Base-by-base conservation (phyloP, 192 early-diverging fungal species). In the Umbelopsis vinacea region DNA sequence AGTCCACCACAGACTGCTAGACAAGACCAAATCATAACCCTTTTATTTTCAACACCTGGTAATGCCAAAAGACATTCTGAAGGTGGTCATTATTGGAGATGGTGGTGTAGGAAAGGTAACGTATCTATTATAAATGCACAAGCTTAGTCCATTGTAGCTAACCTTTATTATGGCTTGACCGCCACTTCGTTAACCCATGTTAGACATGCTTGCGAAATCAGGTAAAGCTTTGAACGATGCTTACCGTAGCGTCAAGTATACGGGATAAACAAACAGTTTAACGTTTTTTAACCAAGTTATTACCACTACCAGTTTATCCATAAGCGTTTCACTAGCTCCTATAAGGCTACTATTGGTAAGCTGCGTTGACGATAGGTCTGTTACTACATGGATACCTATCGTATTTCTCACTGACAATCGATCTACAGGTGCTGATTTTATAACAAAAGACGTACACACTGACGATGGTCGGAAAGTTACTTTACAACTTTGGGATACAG, bases 261-360 rank as follows among this genome's bases (percentile, higher is more conserved):
- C 29, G 29, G 9, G 22, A 71, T n/a, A 52, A 35, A 67, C 24
- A 21, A 57, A 40, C 2, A 21, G 35, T 22, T 10, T n/a, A 70
- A 2, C 1, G 19, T 33, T 23, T 26, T 40, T 46, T 14, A 43
- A 43, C 40, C 6, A 12, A 43, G 11, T 43, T 43, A 7, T 21
- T 2, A 53, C 46, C 46, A 57, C 19, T 21, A 37, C 23, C n/a
- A 97, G 86, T 97, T 92, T 76, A 94, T 99, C 54, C 93, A 95
- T 77, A 92, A 91, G 68, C 89, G 91, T 67, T 99, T 99, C 79
- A 93, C 86, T 72, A 96, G 90, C 74, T 92, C 95, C 76, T 99
- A 99, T 87, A 97, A 97, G 78, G 97, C 97, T 12, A 99, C 97
- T 9, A 97, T 99, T 75, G 97, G 97, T 76, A 60, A 2, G 72